A percentile compares a stretch with the other conserved stretches of the same genome.
Conservation (phyloP, 2,329 filamentous ascomycete genomes). For the Sporothrix brasiliensis region DNA sequence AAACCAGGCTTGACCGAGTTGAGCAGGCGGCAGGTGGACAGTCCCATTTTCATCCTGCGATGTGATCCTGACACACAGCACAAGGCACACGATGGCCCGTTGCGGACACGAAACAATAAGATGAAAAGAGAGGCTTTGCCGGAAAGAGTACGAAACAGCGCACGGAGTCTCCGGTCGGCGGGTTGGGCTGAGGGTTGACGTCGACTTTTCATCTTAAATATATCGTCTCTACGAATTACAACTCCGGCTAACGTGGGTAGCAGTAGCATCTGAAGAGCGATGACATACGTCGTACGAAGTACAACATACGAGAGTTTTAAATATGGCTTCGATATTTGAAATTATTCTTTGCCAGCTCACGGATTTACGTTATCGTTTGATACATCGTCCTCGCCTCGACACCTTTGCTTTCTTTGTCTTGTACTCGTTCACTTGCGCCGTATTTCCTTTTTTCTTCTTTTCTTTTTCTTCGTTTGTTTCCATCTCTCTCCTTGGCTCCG, state of each 20-base stretch:
- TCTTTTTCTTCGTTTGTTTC: no score
- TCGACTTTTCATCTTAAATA: background rate
- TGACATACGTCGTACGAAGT: no score
- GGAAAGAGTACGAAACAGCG: background rate
- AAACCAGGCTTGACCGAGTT: conserved; percentile 8
- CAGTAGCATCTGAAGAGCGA: no score
- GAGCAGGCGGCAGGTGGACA: conserved; percentile 1
- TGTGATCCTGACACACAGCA: background rate
- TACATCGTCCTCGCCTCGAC: no score
- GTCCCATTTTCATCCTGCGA: background rate
- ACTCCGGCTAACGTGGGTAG: background rate
- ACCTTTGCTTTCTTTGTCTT: background rate
- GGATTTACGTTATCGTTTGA: background rate
- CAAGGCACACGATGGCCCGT: conserved; percentile 14
- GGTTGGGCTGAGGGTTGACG: background rate
- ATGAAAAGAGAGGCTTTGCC: no score
- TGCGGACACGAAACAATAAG: background rate
- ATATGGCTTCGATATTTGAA: no score
- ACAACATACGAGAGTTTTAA: no score
- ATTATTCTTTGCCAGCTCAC: background rate
- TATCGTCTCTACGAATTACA: background rate
- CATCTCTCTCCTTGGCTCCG: background rate
- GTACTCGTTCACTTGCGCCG: no score
- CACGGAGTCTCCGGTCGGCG: background rate
- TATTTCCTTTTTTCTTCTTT: background rate